These are phyloP conservation scores for Coffea eugenioides DNA, from an alignment of 257 asterid genomes.

Conservation along the genomic window DNA sequence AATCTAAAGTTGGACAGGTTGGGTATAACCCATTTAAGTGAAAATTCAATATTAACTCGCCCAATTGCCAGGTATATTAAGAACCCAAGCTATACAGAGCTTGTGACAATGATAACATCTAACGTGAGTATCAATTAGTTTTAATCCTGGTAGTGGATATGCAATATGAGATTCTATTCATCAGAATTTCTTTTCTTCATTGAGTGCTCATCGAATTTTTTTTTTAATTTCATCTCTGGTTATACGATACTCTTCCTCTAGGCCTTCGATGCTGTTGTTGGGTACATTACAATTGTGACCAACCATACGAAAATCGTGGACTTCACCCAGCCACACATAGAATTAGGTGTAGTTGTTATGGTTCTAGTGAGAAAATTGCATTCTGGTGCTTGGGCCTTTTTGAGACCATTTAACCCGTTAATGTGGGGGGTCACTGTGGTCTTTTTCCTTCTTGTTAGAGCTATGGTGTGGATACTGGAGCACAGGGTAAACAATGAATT, in stretches of 20 bases:
- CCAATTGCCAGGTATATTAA: not conserved
- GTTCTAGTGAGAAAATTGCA: conserved; percentile 48
- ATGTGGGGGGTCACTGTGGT: conserved; percentile 70
- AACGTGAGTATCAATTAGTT: conserved; percentile 41
- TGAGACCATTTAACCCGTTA: conserved; percentile 63
- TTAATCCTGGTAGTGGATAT: not conserved
- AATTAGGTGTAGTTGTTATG: conserved; percentile 76
- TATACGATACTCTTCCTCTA: conserved; percentile 24
- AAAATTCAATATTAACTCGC: too few relatives aligned
- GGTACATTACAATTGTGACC: conserved; percentile 71
- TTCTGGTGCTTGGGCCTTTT: conserved; percentile 69
- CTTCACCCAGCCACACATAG: conserved; percentile 81
- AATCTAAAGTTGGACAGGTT: too few relatives aligned
- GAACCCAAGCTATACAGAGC: conserved; percentile 63
- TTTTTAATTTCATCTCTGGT: conserved; percentile 3
- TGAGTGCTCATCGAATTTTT: not conserved
- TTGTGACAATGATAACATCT: conserved; percentile 42
- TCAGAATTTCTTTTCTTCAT: not conserved
- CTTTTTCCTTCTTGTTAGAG: conserved; percentile 59
- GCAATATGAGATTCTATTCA: conserved; percentile 4
- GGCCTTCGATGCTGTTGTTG: conserved; percentile 82
- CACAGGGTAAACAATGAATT: conserved; percentile 78
- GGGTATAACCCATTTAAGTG: too few relatives aligned
- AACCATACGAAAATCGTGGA: conserved; percentile 71
- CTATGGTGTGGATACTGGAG: conserved; percentile 75